Base-by-base conservation (phyloP, 176 grass and related monocot species). In the Triticum aestivum region DNA sequence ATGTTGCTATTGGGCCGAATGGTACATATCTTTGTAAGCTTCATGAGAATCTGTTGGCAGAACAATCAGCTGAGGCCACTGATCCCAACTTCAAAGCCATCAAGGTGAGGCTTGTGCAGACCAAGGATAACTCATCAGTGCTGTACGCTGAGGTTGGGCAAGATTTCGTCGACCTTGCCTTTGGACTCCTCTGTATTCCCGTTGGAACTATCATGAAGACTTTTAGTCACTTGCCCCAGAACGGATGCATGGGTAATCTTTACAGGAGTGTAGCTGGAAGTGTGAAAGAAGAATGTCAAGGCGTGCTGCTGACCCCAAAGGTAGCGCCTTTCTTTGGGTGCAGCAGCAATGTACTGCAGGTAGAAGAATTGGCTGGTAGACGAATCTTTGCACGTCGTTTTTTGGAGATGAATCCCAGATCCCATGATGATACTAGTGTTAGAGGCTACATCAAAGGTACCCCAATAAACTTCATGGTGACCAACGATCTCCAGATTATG, bases 401-500 rank as follows among this genome's bases (percentile, higher is more conserved):
- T 37, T 37, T 37, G 5, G 79, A 82, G 79, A 5, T 58, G 4
- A 68, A 54, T 27, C 80, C 80, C 12, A 88, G 70, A 35, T 38
- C 12, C 5, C 2, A 11, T 59, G 15, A 24, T 0, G 21, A 62
- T 23, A 11, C 1, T 51, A 5, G 1, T 69, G 24, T 3, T 21
- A 29, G 3, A 27, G 4, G 24, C 21, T 64, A 13, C 11, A 11
- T 64, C 62, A 64, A 29, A 47, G 11, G 42, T 44, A 49, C 4
- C 45, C 45, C 45, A 1, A 14, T 49, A 14, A 49, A 49, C 47
- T 49, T 14, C 47, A 14, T 49, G 47, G 47, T 49, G 47, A 49
- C 47, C 13, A 14, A 49, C 47, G 12, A 49, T 14, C 47, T 14
- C 47, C 12, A 49, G 47, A 49, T 49, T 14, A 5, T 5, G 12